phyloP scores from a whole-genome alignment of 2,329 filamentous ascomycete species.

The Cladophialophora psammophila region DNA sequence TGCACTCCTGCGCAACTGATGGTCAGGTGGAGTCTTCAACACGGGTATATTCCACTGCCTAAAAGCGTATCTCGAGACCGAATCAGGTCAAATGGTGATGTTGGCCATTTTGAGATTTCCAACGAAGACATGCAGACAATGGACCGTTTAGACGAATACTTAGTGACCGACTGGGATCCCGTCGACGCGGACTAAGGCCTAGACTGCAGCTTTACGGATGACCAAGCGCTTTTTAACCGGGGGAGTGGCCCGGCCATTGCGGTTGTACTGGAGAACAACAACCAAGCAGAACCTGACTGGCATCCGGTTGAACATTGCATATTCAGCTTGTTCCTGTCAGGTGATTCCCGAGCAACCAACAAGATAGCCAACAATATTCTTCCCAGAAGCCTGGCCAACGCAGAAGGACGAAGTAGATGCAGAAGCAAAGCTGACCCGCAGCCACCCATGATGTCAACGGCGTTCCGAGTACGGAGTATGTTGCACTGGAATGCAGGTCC shows the following conservation, averaged over 20 bases:
- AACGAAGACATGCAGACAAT: constrained; percentile 53
- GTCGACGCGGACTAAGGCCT: constrained; percentile 34
- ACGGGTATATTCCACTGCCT: constrained; percentile 74
- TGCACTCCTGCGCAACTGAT: constrained; percentile 77
- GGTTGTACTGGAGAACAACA: background rate
- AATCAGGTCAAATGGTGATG: constrained; percentile 69
- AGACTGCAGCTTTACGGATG: constrained; percentile 9
- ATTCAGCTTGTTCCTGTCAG: background rate
- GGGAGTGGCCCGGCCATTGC: background rate
- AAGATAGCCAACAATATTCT: background rate
- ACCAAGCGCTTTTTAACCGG: constrained; percentile 9
- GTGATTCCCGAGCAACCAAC: background rate
- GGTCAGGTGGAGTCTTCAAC: constrained; percentile 79
- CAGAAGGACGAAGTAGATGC: background rate
- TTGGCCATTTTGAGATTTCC: constrained; percentile 54
- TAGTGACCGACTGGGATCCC: constrained; percentile 71
- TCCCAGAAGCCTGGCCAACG: background rate
- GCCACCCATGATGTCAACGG: constrained; percentile 12
- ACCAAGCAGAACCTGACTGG: constrained; percentile 3
- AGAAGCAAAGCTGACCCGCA: constrained; percentile 8
- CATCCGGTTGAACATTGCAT: background rate
- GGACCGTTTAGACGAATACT: constrained; percentile 72
- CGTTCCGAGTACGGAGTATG: background rate
- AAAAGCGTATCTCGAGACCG: constrained; percentile 72
- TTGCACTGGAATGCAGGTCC: background rate